A percentile compares a stretch with the other conserved stretches of the same genome.
Evolutionary conservation across 768 basidiomycete genomes (phyloP).

Genomic region (Ramaria rubella): DNA sequence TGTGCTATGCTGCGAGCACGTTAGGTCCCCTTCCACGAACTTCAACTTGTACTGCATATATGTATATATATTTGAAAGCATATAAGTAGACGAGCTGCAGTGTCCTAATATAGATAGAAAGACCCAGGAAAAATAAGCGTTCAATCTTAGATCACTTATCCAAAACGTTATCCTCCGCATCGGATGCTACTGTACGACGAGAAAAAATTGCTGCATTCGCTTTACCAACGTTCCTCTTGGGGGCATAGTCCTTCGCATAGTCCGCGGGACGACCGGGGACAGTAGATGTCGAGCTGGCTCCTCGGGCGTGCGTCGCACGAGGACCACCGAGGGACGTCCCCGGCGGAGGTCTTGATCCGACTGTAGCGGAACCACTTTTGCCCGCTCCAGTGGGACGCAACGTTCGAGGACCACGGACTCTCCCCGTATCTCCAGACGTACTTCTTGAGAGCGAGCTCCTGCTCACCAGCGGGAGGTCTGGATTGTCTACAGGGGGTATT

Average conservation of each 20-base stretch:
- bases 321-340: slow-evolving; percentile 24
- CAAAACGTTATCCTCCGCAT: slow-evolving; percentile 72
- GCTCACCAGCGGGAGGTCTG: slow-evolving; percentile 11
- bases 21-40: too few species aligned
- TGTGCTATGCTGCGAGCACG: too few species aligned
- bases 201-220: slow-evolving; percentile 35
- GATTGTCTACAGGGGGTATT: neutral
- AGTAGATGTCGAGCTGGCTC: slow-evolving; percentile 38
- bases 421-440: slow-evolving; percentile 34
- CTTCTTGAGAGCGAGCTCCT: slow-evolving; percentile 39
- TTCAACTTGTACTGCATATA: too few species aligned
- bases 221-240: slow-evolving; percentile 27
- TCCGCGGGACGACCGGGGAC: slow-evolving; percentile 42
- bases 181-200: slow-evolving; percentile 75
- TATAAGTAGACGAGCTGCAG: neutral
- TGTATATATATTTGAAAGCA: neutral
- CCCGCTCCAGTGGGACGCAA: slow-evolving; percentile 40
- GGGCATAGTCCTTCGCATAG: slow-evolving; percentile 20
- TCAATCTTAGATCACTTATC: slow-evolving; percentile 18
- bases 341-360: neutral
- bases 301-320: slow-evolving; percentile 35
- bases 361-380: neutral
- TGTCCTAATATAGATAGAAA: neutral
- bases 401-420: slow-evolving; percentile 44
- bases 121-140: neutral